A percentile compares a stretch with the other conserved stretches of the same genome.
Conservation (phyloP, 768 basidiomycete species). For the Pleurotus djamor region DNA sequence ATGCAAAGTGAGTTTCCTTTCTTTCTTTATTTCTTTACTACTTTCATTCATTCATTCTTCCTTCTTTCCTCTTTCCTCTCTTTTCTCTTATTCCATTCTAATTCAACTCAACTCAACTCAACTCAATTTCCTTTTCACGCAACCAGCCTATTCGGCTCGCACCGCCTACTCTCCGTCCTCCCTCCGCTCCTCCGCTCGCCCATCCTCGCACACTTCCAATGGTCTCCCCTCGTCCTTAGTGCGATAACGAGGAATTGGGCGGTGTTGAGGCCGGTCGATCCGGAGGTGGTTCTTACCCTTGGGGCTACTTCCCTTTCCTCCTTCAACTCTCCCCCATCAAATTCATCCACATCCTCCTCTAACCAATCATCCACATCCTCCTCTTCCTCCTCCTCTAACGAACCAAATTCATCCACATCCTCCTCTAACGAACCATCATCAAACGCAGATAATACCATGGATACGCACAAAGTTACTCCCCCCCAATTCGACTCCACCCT, state of each 20-base stretch:
- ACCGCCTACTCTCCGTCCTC: constrained; percentile 38
- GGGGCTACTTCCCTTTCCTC: constrained; percentile 6
- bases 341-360: not conserved
- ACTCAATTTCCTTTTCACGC: no score
- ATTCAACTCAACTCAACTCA: no score
- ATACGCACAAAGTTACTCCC: no score
- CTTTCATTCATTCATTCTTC: no score
- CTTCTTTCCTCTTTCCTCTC: no score
- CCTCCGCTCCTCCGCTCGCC: constrained; percentile 43
- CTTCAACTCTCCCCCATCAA: constrained; percentile 5
- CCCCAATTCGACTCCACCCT: constrained; percentile 39
- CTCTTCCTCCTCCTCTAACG: no score
- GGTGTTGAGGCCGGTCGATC: constrained; percentile 25
- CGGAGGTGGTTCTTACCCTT: not conserved
- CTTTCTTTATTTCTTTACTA: no score
- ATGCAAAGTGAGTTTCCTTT: constrained; percentile 43
- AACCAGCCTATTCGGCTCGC: constrained; percentile 42
- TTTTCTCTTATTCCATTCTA: not conserved
- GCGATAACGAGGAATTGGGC: constrained; percentile 50
- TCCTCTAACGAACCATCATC: no score
- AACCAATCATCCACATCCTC: not conserved
- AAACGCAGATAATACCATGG: no score
- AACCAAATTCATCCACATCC: no score
- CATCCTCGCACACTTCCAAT: constrained; percentile 45
- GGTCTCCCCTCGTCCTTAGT: constrained; percentile 49